These are phyloP conservation scores for Beverwykella pulmonaria DNA, from an alignment of 495 filamentous ascomycete genomes.

Conservation along the genomic window DNA sequence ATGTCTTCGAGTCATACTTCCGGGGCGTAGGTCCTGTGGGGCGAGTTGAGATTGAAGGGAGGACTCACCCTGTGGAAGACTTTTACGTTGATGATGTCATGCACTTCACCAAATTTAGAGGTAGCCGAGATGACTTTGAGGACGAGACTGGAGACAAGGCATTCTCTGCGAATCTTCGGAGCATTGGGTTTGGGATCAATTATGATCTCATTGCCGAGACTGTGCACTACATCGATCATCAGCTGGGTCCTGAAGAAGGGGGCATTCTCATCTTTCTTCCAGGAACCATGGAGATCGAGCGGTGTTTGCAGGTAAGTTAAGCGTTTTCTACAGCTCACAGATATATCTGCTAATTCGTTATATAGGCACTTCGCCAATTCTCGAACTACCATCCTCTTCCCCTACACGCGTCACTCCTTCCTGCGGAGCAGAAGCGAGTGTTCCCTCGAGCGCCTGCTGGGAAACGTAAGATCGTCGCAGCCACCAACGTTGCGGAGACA, in stretches of 20 bases:
- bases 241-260: constrained; percentile 69
- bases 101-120: constrained; percentile 70
- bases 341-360: constrained; percentile 4
- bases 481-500: constrained; percentile 96
- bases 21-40: constrained; percentile 67
- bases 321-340: no score
- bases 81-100: constrained; percentile 90
- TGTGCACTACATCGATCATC: constrained; percentile 75
- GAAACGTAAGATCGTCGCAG: constrained; percentile 86
- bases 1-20: constrained; percentile 85
- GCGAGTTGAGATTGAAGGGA: constrained; percentile 79
- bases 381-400: constrained; percentile 78
- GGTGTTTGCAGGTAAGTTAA: constrained; percentile 61
- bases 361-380: constrained; percentile 60
- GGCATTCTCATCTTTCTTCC: constrained; percentile 95
- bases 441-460: constrained; percentile 76
- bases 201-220: constrained; percentile 83
- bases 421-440: constrained; percentile 81
- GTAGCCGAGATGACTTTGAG: constrained; percentile 16
- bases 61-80: constrained; percentile 88
- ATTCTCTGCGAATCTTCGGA: constrained; percentile 69
- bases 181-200: constrained; percentile 83
- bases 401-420: constrained; percentile 87
- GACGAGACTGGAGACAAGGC: constrained; percentile 43
- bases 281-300: constrained; percentile 82